Evolutionary conservation across 139 green algal species (phyloP), one percentile per base, ranked within the genome.

Genomic region (Chlamydomonas schloesseri): DNA sequence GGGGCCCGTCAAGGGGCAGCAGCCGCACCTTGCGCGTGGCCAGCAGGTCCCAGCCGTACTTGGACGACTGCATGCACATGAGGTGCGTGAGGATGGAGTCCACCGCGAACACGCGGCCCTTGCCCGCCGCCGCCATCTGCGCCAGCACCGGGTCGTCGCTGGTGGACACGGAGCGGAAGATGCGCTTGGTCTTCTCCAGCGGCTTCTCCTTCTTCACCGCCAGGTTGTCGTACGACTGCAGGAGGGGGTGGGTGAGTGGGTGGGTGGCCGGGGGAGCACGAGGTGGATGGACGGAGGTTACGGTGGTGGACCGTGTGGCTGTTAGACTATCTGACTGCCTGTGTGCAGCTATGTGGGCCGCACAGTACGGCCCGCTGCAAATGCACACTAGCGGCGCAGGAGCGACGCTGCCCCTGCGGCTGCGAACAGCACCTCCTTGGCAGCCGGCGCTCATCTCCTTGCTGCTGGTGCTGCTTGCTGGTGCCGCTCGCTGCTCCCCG

Each of bases 21-120:
- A 47, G 3, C 2, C 80, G 14, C 72, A 88, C 82, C 83, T 81
- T 83, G 42, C 72, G 60, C 17, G 94, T 97, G 71, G 96, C 89
- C 1, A 97, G 86, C 47, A 98, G 69, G 87, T 98, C 96, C 98
- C 98, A 99, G 64, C 93, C 95, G 94, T 99, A 99, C 47, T 97
- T 93, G 46, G 93, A 97, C 29, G 95, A 94, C 36, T 94, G 83
- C 11, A 96, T 95, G 89, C 95, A 98, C 98, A 99, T 99, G 42
- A 99, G 94, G 42, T 96, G 95, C 65, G 96, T 93, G 36, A 99
- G 87, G 86, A 99, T 93, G 5, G 86, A 79, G 90, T 99, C 98
- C 0, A 97, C 99, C 58, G 97, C 93, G 90, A 98, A 99, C 88
- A 99, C 96, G 31, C 78, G 94, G 11, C 79, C 95, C 65, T 88